Percentiles rank a stretch among this genome's conserved stretches.
Conservation (phyloP, 345 rosid species). For the Eucalyptus grandis region DNA sequence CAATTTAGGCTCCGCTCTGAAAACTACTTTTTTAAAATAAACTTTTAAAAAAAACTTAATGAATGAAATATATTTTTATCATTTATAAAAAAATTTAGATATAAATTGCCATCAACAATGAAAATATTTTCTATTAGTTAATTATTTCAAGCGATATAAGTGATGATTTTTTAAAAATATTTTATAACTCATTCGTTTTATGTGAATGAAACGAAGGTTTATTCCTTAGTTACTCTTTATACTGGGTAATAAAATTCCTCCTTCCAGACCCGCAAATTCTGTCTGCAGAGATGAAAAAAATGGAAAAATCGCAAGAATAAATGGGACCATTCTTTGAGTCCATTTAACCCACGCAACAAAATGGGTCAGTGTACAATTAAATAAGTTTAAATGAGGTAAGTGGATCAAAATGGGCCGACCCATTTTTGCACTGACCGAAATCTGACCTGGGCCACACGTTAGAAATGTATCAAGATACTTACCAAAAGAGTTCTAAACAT, state of each 20-base stretch:
- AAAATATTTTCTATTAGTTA: background rate
- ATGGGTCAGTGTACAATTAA: background rate
- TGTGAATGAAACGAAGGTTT: background rate
- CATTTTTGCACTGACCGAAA: background rate
- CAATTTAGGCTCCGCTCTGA: too few species aligned
- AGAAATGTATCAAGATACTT: background rate
- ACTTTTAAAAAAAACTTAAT: too few species aligned
- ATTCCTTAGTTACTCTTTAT: background rate
- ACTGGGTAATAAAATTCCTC: background rate
- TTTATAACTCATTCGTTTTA: background rate
- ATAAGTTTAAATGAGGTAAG: background rate
- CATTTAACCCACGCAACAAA: background rate
- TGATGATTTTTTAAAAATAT: background rate
- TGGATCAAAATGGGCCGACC: background rate
- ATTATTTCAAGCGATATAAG: background rate
- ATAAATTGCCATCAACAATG: too few species aligned
- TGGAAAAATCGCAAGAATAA: background rate
- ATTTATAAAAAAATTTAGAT: too few species aligned
- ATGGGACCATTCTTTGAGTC: background rate
- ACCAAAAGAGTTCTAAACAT: too few species aligned
- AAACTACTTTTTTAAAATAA: too few species aligned
- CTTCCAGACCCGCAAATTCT: background rate
- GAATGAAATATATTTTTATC: too few species aligned
- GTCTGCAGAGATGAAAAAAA: background rate
- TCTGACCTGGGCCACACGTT: background rate